A percentile compares a stretch with the other conserved stretches of the same genome.
phyloP scores from a whole-genome alignment of 2,329 filamentous ascomycete genomes.

The Graphiopsis chlorocephala region DNA sequence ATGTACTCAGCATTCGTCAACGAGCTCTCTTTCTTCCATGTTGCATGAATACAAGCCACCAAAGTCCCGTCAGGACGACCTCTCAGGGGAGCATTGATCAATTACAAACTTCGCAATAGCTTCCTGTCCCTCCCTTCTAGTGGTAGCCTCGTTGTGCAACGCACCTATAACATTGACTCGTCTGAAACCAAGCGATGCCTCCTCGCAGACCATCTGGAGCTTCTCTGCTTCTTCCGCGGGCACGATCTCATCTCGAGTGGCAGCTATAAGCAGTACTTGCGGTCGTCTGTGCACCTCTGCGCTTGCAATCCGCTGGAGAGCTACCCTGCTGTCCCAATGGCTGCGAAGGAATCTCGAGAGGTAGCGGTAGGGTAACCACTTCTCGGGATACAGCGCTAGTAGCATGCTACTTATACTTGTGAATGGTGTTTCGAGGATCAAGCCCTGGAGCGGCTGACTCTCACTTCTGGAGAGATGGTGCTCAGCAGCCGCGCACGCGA shows the following conservation, averaged over 20 bases:
- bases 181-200: slow-evolving; percentile 36
- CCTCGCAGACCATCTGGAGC: slow-evolving; percentile 45
- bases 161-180: slow-evolving; percentile 44
- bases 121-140: slow-evolving; percentile 42
- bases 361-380: slow-evolving; percentile 75
- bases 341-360: slow-evolving; percentile 71
- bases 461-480: slow-evolving; percentile 40
- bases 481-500: slow-evolving; percentile 62
- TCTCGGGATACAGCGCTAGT: slow-evolving; percentile 69
- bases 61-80: neutral
- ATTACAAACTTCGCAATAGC: slow-evolving; percentile 35
- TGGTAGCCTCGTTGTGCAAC: slow-evolving; percentile 50
- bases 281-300: slow-evolving; percentile 17
- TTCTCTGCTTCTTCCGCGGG: slow-evolving; percentile 56
- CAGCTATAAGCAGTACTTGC: slow-evolving; percentile 55
- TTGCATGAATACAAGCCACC: neutral
- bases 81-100: neutral
- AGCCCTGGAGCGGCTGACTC: slow-evolving; percentile 30
- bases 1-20: too few species aligned
- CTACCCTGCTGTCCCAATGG: slow-evolving; percentile 48
- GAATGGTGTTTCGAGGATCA: slow-evolving; percentile 76
- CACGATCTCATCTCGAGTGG: slow-evolving; percentile 56
- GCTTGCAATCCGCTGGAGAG: slow-evolving; percentile 40
- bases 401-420: slow-evolving; percentile 70
- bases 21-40: too few species aligned